Conservation (phyloP, 306 rosid genomes). For the Sicyos edulis region DNA sequence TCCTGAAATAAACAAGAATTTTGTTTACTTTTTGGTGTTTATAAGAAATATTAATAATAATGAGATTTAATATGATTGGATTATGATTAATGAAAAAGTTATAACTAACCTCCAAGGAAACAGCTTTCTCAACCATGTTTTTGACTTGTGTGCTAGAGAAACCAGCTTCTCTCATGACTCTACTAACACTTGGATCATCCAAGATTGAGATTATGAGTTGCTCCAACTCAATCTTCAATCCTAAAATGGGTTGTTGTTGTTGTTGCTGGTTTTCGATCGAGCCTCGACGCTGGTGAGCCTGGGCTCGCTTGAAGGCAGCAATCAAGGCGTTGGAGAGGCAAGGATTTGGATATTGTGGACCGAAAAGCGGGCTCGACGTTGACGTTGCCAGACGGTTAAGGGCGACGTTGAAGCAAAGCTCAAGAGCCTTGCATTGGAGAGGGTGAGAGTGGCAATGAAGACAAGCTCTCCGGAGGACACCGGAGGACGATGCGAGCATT, state of each 20-base stretch:
- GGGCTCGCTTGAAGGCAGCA: conserved; percentile 89
- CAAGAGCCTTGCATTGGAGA: conserved; percentile 85
- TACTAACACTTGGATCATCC: conserved; percentile 89
- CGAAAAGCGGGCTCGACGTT: conserved; percentile 53
- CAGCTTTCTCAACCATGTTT: conserved; percentile 57
- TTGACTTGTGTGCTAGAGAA: conserved; percentile 73
- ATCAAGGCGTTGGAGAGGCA: conserved; percentile 78
- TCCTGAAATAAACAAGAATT: conserved; percentile 21
- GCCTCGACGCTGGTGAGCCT: conserved; percentile 91
- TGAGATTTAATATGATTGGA: no score
- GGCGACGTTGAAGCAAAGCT: conserved; percentile 89
- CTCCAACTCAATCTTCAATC: conserved; percentile 71
- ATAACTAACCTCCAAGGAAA: conserved; percentile 45
- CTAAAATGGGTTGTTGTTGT: conserved; percentile 48
- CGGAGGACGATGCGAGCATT: conserved; percentile 69
- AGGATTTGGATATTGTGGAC: conserved; percentile 57
- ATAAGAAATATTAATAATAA: no score
- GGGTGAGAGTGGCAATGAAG: conserved; percentile 81
- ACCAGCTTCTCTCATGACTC: conserved; percentile 97
- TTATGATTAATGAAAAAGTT: neutral
- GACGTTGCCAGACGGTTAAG: conserved; percentile 82
- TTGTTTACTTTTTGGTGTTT: neutral
- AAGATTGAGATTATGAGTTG: conserved; percentile 75
- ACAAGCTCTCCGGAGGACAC: conserved; percentile 70
- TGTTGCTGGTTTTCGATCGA: conserved; percentile 65